Base-by-base conservation (phyloP, 2,329 filamentous ascomycete genomes). In the Aspergillus sp. region DNA sequence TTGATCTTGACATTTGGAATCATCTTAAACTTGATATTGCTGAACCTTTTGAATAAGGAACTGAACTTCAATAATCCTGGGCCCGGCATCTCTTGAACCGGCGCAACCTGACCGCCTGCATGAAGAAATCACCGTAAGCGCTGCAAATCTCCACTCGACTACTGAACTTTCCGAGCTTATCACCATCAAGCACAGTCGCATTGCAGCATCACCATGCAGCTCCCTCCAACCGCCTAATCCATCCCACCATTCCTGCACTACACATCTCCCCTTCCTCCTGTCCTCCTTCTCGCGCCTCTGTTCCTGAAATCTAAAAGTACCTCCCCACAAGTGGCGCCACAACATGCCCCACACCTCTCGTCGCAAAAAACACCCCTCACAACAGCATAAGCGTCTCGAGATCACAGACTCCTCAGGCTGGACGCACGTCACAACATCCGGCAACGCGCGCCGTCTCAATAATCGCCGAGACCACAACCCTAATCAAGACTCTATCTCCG, bases 401-500 rank as follows among this genome's bases (percentile, higher is more conserved):
- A 64, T 80, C 57, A 75, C 73, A 55, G 77, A 77, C 66, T 60
- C 71, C 23, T 70, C 77, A 52, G 79, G 79, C 70, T 81, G 79
- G 79, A 80, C 79, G 25, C 79, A 80, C 65, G 72, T 81, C 62
- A 74, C 75, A 22, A 77, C 69, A 38, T 68, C 59, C 60, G 64
- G 60, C 56, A 72, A 71, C 54, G 72, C 69, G 47, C 69, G 70
- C 52, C 72, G 72, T 38, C 31, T 69, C 66, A 60, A 61, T 50
- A 47, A 47, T 47, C 62, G 23, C 59, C 49, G 45, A 62, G 19
- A 41, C n/a, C 46, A 17, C 17, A 55, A 46, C 34, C 54, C 47
- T 54, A 28, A 49, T 50, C 31, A n/a, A 19, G 51, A 9, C 8
- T 5, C 34, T 23, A 34, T 11, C 19, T 43, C 22, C 50, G 50